Conservation (phyloP, 1,284 basidiomycete genomes). For the Ustilago sp. region DNA sequence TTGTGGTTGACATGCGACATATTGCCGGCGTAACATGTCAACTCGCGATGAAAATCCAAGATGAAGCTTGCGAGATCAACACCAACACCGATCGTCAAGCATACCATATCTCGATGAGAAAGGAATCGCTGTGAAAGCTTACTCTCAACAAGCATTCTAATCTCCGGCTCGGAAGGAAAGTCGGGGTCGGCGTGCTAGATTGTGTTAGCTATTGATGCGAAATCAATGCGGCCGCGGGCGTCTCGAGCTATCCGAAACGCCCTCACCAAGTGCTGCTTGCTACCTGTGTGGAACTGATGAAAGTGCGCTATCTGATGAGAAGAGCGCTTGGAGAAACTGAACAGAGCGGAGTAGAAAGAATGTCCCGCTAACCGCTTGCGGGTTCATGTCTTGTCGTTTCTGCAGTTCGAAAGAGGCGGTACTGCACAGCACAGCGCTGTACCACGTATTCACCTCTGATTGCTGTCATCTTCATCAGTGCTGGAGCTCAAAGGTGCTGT, state of each 20-base stretch:
- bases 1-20: neutral
- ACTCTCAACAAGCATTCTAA: neutral
- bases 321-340: neutral
- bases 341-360: neutral
- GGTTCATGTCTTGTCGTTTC: neutral
- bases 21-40: neutral
- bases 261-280: neutral
- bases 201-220: neutral
- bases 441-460: too few relatives aligned
- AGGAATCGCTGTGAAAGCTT: neutral
- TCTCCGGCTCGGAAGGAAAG: neutral
- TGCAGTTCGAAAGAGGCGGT: neutral
- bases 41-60: neutral
- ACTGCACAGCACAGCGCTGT: neutral
- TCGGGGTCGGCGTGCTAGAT: neutral
- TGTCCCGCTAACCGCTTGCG: slow-evolving; percentile 9
- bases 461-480: too few relatives aligned
- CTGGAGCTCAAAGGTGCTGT: neutral
- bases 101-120: too few relatives aligned
- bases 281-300: neutral
- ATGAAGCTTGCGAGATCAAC: neutral
- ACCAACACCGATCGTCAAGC: too few relatives aligned
- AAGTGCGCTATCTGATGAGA: neutral
- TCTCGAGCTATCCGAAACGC: neutral
- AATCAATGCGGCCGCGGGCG: neutral